Evolutionary conservation across 192 early-diverging fungal genomes (phyloP).

Genomic region (Neocallimastix lanati): DNA sequence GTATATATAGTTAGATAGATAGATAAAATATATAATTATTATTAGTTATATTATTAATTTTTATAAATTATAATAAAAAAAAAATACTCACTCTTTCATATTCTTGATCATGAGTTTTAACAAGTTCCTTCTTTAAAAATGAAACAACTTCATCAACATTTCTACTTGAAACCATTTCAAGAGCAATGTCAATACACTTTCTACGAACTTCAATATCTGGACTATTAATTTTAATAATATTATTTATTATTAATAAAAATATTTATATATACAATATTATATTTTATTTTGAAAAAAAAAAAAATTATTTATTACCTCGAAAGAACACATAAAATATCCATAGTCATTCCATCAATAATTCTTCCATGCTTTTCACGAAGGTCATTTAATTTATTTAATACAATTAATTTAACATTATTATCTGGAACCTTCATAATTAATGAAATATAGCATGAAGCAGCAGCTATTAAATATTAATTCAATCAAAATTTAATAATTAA

Average conservation of each 20-base stretch:
- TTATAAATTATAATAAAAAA: too few relatives aligned
- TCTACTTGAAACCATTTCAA: constrained; percentile 75
- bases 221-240: constrained; percentile 12
- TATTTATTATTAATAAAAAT: too few relatives aligned
- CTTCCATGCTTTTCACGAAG: constrained; percentile 74
- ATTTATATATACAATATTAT: too few relatives aligned
- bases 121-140: constrained; percentile 89
- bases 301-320: constrained; percentile 45
- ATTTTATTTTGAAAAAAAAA: too few relatives aligned
- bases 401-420: constrained; percentile 96
- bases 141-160: constrained; percentile 85
- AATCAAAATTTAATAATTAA: too few relatives aligned
- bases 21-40: too few relatives aligned
- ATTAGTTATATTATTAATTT: too few relatives aligned
- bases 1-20: too few relatives aligned
- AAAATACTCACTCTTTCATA: constrained; percentile 49
- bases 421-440: constrained; percentile 83
- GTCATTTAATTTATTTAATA: constrained; percentile 75
- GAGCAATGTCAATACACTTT: constrained; percentile 66
- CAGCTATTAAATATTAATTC: constrained; percentile 25
- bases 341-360: constrained; percentile 76
- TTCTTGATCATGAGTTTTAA: constrained; percentile 77
- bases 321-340: constrained; percentile 88
- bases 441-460: constrained; percentile 76
- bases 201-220: constrained; percentile 90